phyloP scores from a whole-genome alignment of 257 asterid species.

The Hygrophila difformis region DNA sequence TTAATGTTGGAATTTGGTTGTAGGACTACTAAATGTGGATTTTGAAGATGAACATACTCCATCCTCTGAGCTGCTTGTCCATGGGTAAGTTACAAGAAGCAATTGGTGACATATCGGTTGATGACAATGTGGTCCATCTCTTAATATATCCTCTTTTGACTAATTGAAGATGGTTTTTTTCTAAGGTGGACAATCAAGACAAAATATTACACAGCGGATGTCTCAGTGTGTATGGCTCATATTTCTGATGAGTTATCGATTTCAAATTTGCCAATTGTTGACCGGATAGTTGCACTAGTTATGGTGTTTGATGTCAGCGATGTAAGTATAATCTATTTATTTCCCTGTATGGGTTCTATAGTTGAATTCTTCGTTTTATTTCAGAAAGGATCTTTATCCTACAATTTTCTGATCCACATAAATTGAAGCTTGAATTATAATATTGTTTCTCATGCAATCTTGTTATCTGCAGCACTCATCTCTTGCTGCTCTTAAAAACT shows the following conservation, averaged over 20 bases:
- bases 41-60: no score
- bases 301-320: constrained; percentile 78
- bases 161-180: constrained; percentile 16
- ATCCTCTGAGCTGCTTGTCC: no score
- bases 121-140: constrained; percentile 3
- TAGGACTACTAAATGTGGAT: no score
- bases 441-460: constrained; percentile 15
- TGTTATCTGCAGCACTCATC: constrained; percentile 57
- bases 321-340: background rate
- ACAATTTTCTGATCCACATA: constrained; percentile 1
- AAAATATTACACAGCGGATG: constrained; percentile 83
- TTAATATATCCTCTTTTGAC: constrained; percentile 9
- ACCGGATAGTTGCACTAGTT: constrained; percentile 60
- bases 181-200: constrained; percentile 89
- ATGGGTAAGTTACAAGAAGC: no score
- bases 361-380: background rate
- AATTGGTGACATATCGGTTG: background rate
- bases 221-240: constrained; percentile 68
- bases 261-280: constrained; percentile 34
- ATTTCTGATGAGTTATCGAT: constrained; percentile 49
- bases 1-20: no score
- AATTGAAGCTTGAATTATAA: constrained; percentile 1
- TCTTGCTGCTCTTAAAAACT: constrained; percentile 57
- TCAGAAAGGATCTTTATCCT: background rate
- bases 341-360: background rate